Percentiles rank a stretch among this genome's conserved stretches.
These are phyloP conservation scores for Amniculicola lignicola DNA, from an alignment of 495 filamentous ascomycete species.

Conservation along the genomic window DNA sequence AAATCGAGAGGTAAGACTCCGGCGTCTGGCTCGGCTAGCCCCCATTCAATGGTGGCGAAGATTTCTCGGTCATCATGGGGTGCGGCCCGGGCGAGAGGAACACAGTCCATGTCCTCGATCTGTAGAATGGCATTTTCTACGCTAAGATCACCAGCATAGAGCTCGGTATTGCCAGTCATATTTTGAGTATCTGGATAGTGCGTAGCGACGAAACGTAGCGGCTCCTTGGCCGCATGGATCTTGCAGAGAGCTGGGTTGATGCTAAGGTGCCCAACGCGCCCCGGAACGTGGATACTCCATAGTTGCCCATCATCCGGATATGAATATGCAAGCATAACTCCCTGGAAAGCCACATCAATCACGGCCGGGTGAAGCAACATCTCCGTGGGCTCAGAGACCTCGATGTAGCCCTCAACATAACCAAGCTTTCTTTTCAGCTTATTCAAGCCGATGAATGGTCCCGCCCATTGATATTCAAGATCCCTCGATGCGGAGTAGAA, in stretches of 20 bases:
- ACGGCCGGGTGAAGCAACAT: background rate
- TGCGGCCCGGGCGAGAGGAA: background rate
- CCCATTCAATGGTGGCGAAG: no score
- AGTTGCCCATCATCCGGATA: conserved; percentile 2
- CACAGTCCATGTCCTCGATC: background rate
- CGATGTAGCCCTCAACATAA: background rate
- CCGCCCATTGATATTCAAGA: background rate
- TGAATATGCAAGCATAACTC: background rate
- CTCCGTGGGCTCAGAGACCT: background rate
- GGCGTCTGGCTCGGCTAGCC: no score
- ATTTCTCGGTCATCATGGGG: background rate
- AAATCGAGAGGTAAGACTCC: no score
- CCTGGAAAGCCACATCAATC: background rate
- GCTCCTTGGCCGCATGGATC: background rate
- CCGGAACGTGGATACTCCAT: background rate
- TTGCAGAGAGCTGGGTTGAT: background rate
- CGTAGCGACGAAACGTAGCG: background rate
- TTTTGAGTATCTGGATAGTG: no score
- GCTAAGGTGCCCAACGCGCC: background rate
- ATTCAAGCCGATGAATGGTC: background rate
- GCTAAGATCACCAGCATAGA: background rate
- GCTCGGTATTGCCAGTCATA: no score
- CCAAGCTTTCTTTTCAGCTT: background rate
- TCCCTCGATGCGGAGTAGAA: background rate
- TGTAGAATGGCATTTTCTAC: background rate